Evolutionary conservation across 345 rosid genomes (phyloP), one percentile per base, ranked within the genome.

Genomic region (Alliaria petiolata): DNA sequence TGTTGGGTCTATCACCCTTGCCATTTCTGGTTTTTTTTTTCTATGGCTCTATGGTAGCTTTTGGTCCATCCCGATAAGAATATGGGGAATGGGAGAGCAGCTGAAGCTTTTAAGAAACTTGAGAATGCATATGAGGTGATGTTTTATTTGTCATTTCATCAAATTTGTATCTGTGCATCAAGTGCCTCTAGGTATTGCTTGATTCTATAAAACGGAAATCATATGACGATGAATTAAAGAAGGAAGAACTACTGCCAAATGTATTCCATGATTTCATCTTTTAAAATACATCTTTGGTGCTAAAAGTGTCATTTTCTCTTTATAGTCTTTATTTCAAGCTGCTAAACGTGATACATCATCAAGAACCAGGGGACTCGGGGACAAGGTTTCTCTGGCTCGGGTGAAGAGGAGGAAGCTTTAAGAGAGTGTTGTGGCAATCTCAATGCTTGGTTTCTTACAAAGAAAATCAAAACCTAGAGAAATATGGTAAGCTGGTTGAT

Each of bases 1-100:
- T 67, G 65, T 87, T 70, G 93, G 88, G 26, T 70, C 91, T 47
- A 38, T 89, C 45, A 76, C 84, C 47, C 82, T 88, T 76, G 89
- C 87, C 71, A 57, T 85, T 67, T 81, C 79, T 71, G 95, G 92
- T 64, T 69, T 79, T 20, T 58, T 85, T 84, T 79, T 90, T 47
- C 76, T 91, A 31, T 91, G 98, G 97, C 81, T 87, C 60, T 89
- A 87, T 81, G 98, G 99, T 83, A 91, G 99, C 79, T 88, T 91
- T 71, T 89, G 77, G 98, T 95, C 69, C 99, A 95, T 87, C 99
- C 99, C 9, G 99, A 95, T 72, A 89, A 95, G 84, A 95, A 95
- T 62, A 93, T 85, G 92, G 98, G 99, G n/a, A n/a, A n/a, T n/a
- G n/a, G n/a, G n/a, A n/a, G n/a, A n/a, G n/a, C n/a, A n/a, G n/a